Evolutionary conservation across 2,329 filamentous ascomycete genomes (phyloP).

Genomic region (Fusarium annulatum): DNA sequence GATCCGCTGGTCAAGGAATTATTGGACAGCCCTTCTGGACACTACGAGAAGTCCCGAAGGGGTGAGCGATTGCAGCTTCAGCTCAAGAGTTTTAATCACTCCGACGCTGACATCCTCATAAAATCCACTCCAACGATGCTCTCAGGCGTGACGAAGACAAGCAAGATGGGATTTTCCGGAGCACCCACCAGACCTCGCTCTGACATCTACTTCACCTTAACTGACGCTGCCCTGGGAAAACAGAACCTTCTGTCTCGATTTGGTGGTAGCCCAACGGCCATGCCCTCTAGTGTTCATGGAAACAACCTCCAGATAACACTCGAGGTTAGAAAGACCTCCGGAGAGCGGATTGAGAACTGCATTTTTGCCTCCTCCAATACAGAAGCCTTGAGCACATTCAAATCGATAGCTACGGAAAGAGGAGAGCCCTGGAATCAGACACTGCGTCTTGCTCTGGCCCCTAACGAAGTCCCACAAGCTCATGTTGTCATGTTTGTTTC

Average conservation of each 20-base stretch:
- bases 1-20: conserved; percentile 78
- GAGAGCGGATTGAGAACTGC: conserved; percentile 86
- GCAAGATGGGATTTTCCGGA: conserved; percentile 92
- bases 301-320: conserved; percentile 87
- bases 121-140: conserved; percentile 89
- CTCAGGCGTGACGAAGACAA: conserved; percentile 82
- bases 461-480: conserved; percentile 81
- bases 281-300: conserved; percentile 70
- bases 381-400: conserved; percentile 83
- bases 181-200: conserved; percentile 89
- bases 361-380: conserved; percentile 89
- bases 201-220: conserved; percentile 93
- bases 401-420: conserved; percentile 81
- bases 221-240: conserved; percentile 79
- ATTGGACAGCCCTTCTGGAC: conserved; percentile 77
- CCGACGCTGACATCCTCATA: conserved; percentile 83
- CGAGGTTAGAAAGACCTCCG: conserved; percentile 83
- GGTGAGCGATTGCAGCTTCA: conserved; percentile 84
- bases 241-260: conserved; percentile 77
- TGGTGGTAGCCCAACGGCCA: conserved; percentile 78
- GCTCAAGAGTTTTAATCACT: conserved; percentile 79
- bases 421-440: conserved; percentile 91
- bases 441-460: conserved; percentile 80
- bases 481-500: conserved; percentile 92
- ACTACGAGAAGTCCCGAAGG: conserved; percentile 77